Evolutionary conservation across 2,329 filamentous ascomycete species (phyloP).

Genomic region (Clonostachys solani): DNA sequence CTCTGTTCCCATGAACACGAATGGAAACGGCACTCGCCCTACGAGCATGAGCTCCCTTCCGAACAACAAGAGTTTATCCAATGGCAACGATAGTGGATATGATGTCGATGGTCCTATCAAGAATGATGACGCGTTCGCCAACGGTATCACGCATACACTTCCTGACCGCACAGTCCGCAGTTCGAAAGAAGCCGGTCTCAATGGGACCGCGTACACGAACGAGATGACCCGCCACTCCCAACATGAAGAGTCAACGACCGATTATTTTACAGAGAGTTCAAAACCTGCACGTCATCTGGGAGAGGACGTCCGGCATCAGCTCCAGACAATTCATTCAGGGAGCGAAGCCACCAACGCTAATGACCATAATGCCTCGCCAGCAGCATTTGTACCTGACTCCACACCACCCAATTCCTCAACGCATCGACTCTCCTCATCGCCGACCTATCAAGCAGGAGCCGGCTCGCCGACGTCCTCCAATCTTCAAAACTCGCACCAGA

Average conservation of each 20-base stretch:
- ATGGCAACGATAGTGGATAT: constrained; percentile 17
- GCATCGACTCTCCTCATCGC: constrained; percentile 63
- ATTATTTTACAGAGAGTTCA: background rate
- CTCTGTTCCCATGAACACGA: constrained; percentile 27
- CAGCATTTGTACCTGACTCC: background rate
- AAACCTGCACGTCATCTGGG: constrained; percentile 2
- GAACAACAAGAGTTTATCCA: constrained; percentile 45
- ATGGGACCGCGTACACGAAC: constrained; percentile 8
- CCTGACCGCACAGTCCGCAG: constrained; percentile 20
- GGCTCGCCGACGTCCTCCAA: constrained; percentile 42
- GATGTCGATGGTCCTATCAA: background rate
- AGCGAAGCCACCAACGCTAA: constrained; percentile 3
- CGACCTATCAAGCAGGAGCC: constrained; percentile 42
- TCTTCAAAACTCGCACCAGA: constrained; percentile 36
- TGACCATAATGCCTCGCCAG: no score
- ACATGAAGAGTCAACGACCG: background rate
- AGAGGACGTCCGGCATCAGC: constrained; percentile 2
- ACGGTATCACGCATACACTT: constrained; percentile 17
- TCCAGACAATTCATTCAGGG: constrained; percentile 3
- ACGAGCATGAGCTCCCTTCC: constrained; percentile 57
- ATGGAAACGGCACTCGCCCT: constrained; percentile 34
- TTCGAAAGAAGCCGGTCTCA: constrained; percentile 7
- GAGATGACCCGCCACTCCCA: background rate
- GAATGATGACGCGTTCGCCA: constrained; percentile 13
- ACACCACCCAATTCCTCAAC: constrained; percentile 18